These are phyloP conservation scores for Colletotrichum melonis DNA, from an alignment of 2,329 filamentous ascomycete genomes.

Conservation along the genomic window DNA sequence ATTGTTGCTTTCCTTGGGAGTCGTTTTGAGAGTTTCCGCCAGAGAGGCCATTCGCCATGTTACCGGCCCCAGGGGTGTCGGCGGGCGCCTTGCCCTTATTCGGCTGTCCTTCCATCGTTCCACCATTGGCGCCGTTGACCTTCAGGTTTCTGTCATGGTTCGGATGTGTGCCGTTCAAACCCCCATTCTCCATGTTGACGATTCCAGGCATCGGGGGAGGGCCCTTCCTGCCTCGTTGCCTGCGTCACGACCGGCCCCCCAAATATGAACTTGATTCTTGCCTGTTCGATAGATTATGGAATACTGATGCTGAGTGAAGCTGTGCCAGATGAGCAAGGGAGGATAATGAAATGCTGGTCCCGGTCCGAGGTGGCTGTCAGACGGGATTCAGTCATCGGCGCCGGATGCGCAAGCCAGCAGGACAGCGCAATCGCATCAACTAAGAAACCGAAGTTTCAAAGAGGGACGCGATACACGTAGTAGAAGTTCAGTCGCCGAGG, in stretches of 20 bases:
- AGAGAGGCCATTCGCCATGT: conserved; percentile 41
- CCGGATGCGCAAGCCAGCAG: conserved; percentile 32
- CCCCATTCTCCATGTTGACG: conserved; percentile 67
- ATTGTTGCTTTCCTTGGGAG: conserved; percentile 37
- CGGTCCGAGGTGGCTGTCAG: conserved; percentile 17
- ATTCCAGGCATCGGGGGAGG: conserved; percentile 59
- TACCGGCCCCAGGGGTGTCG: conserved; percentile 37
- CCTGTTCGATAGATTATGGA: background rate
- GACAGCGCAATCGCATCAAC: conserved; percentile 33
- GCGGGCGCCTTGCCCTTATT: conserved; percentile 47
- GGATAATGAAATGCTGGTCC: conserved; percentile 19
- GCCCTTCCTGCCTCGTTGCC: conserved; percentile 30
- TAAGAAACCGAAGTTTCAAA: background rate
- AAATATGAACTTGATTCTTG: background rate
- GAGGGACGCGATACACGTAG: background rate
- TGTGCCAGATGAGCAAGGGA: conserved; percentile 1
- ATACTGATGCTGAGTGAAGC: background rate
- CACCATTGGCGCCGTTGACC: conserved; percentile 58
- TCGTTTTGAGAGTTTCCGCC: background rate
- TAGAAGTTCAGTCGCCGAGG: background rate
- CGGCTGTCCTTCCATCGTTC: conserved; percentile 38
- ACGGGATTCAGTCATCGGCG: conserved; percentile 35
- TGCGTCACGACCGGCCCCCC: conserved; percentile 35
- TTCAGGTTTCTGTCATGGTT: conserved; percentile 65
- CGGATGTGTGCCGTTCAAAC: conserved; percentile 63